These are phyloP conservation scores for Kurtzmaniella quercitrusa DNA, from an alignment of 1,139 yeast species.

Conservation along the genomic window DNA sequence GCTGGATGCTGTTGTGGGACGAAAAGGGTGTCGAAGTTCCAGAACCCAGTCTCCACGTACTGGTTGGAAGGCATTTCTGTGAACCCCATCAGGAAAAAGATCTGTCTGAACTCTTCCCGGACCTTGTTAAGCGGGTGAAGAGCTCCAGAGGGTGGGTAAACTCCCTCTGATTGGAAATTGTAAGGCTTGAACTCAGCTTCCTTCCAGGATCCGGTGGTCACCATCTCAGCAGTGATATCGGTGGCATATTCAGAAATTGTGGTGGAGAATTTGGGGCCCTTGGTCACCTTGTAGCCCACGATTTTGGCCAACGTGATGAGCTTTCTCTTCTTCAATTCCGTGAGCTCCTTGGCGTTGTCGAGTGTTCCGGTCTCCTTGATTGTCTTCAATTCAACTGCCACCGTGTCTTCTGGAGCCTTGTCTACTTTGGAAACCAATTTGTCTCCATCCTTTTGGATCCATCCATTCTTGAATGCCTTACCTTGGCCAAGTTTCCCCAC, in stretches of 20 bases:
- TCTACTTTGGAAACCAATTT: constrained; percentile 58
- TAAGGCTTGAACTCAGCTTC: constrained; percentile 86
- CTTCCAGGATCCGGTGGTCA: constrained; percentile 76
- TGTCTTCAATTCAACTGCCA: constrained; percentile 58
- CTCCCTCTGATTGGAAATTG: constrained; percentile 94
- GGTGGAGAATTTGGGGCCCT: constrained; percentile 81
- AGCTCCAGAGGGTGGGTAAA: constrained; percentile 83
- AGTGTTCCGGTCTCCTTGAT: constrained; percentile 58
- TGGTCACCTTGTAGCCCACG: constrained; percentile 69
- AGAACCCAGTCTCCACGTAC: constrained; percentile 96
- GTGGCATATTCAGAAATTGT: constrained; percentile 83
- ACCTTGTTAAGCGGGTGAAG: constrained; percentile 95
- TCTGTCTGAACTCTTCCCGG: constrained; percentile 95
- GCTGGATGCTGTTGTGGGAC: constrained; percentile 99
- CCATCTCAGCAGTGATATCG: constrained; percentile 92
- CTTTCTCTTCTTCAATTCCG: constrained; percentile 92
- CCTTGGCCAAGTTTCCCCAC: constrained; percentile 93
- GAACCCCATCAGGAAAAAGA: constrained; percentile 96
- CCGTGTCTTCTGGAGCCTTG: constrained; percentile 58
- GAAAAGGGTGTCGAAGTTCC: constrained; percentile 95
- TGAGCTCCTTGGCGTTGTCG: constrained; percentile 59
- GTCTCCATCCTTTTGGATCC: constrained; percentile 89
- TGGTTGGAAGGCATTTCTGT: constrained; percentile 98
- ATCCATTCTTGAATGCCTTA: constrained; percentile 96
- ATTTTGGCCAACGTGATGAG: constrained; percentile 67